A percentile compares a stretch with the other conserved stretches of the same genome.
Evolutionary conservation across 306 rosid genomes (phyloP).

Genomic region (Cicer arietinum): DNA sequence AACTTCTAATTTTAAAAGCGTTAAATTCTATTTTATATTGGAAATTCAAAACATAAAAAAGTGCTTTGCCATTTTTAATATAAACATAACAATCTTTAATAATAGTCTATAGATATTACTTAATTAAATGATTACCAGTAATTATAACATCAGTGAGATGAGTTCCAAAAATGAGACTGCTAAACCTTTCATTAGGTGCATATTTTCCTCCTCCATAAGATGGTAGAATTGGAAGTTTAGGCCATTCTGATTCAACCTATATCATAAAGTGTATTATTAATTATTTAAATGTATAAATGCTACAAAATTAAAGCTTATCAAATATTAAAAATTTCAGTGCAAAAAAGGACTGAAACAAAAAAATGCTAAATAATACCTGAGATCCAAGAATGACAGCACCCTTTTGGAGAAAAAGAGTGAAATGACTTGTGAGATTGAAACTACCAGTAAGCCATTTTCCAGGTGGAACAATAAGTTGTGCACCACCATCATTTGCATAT

Average conservation of each 20-base stretch:
- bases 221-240: conserved; percentile 51
- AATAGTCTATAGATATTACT: no score
- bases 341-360: neutral
- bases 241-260: conserved; percentile 74
- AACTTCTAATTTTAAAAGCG: no score
- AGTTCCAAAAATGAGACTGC: conserved; percentile 75
- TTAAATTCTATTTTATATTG: no score
- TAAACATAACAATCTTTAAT: no score
- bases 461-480: conserved; percentile 63
- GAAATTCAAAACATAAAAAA: no score
- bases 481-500: conserved; percentile 64
- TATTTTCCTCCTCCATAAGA: conserved; percentile 79
- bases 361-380: conserved; percentile 48
- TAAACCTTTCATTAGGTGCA: conserved; percentile 61
- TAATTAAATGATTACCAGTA: conserved; percentile 58
- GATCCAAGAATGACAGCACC: conserved; percentile 67
- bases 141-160: conserved; percentile 78
- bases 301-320: neutral
- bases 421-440: conserved; percentile 84
- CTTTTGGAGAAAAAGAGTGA: conserved; percentile 73
- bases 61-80: no score
- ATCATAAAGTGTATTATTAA: neutral
- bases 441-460: conserved; percentile 86
- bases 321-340: neutral
- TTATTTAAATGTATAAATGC: neutral